Conservation (phyloP, 2,329 filamentous ascomycete genomes). For the Penicillium griseofulvum region DNA sequence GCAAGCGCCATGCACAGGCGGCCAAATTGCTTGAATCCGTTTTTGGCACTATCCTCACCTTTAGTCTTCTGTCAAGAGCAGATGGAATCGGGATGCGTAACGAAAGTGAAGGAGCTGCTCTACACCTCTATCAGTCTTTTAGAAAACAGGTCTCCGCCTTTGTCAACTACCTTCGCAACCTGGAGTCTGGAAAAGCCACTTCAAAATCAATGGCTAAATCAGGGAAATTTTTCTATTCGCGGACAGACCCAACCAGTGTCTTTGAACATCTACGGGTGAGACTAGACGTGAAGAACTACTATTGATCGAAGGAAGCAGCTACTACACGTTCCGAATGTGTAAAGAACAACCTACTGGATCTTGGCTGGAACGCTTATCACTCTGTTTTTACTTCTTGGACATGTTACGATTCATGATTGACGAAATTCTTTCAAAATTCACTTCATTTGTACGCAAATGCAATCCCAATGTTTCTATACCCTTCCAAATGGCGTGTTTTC, state of each 20-base stretch:
- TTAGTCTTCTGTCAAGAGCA: slow-evolving; percentile 50
- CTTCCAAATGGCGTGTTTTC: background rate
- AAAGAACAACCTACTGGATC: too few species aligned
- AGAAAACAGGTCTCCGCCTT: slow-evolving; percentile 72
- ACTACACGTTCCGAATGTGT: background rate
- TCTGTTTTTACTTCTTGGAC: background rate
- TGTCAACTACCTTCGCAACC: slow-evolving; percentile 65
- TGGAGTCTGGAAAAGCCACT: slow-evolving; percentile 63
- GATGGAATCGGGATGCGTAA: slow-evolving; percentile 41
- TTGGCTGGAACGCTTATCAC: background rate
- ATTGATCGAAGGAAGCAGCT: slow-evolving; percentile 35
- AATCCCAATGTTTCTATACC: background rate
- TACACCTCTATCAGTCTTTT: slow-evolving; percentile 62
- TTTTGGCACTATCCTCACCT: slow-evolving; percentile 68
- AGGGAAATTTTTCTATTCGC: slow-evolving; percentile 27
- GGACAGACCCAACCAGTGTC: slow-evolving; percentile 53
- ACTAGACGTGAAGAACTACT: slow-evolving; percentile 70
- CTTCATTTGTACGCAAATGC: background rate
- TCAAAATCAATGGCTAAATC: slow-evolving; percentile 32
- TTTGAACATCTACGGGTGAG: slow-evolving; percentile 67
- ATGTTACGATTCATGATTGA: slow-evolving; percentile 10
- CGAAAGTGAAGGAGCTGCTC: slow-evolving; percentile 41
- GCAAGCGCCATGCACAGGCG: slow-evolving; percentile 71
- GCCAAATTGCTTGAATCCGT: slow-evolving; percentile 73
- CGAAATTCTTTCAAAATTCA: background rate